Conservation (phyloP, 1,284 basidiomycete species). For the Cryptococcus jaspeensis region DNA sequence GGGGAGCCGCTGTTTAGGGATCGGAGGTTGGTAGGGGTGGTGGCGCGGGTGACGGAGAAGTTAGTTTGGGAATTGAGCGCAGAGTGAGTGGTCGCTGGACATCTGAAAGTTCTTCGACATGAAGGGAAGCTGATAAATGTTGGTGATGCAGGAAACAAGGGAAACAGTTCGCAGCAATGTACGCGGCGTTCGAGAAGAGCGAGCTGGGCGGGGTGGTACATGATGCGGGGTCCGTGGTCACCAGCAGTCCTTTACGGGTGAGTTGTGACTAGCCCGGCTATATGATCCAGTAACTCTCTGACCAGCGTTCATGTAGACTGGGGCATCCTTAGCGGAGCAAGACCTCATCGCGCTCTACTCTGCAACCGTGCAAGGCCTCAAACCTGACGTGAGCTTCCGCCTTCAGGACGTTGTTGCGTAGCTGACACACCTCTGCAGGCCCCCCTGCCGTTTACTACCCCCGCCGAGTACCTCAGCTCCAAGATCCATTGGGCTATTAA, state of each 20-base stretch:
- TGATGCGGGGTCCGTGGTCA: conserved; percentile 47
- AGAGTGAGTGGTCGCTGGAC: conserved; percentile 57
- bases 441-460: conserved; percentile 19
- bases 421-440: neutral
- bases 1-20: conserved; percentile 57
- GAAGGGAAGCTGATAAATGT: conserved; percentile 19
- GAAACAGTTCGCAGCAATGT: conserved; percentile 59
- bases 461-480: conserved; percentile 56
- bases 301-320: conserved; percentile 50
- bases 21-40: conserved; percentile 63
- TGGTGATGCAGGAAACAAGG: conserved; percentile 53
- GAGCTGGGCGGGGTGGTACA: conserved; percentile 59
- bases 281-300: conserved; percentile 26
- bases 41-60: conserved; percentile 65
- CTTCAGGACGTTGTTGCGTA: neutral
- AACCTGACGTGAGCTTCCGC: conserved; percentile 60
- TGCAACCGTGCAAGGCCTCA: conserved; percentile 62
- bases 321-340: conserved; percentile 57
- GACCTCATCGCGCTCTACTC: conserved; percentile 68
- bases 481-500: conserved; percentile 63
- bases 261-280: conserved; percentile 27
- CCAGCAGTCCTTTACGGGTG: conserved; percentile 46
- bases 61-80: conserved; percentile 64
- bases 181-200: conserved; percentile 63
- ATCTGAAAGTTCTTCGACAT: too few relatives aligned